Base-by-base conservation (phyloP, 2,329 filamentous ascomycete genomes). In the Drechslera avenae region DNA sequence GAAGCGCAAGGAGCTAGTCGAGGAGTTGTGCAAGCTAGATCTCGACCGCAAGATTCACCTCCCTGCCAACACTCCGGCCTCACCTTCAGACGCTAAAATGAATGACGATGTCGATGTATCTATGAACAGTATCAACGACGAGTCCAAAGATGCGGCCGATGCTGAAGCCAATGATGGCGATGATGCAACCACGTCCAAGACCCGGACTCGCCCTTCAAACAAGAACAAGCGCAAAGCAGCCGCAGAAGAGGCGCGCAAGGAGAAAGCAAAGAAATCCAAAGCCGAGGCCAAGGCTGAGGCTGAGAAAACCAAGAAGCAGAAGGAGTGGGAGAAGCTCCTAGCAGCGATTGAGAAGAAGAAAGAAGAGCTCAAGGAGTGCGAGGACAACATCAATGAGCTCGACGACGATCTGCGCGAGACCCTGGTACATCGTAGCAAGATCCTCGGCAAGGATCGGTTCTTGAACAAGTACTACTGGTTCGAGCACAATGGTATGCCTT, bases 401-500 rank as follows among this genome's bases (percentile, higher is more conserved):
- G 93, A 97, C 64, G 92, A 95, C 64, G 92, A 97, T 70, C 81
- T 99, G 37, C 89, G 94, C 44, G 93, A 97, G 75, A 91, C 92
- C 33, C 90, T 97, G 73, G 96, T 93, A 64, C 90, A 92, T 30
- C 87, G 94, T 55, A 96, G 92, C 14, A 87, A 90, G 56, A 86
- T 93, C 14, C 81, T 99, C 19, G 94, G 94, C 53, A 93, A 94
- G 72, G 94, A 99, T 75, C 86, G 94, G 36, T 99, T 96, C 79
- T 96, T 93, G 86, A 97, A 99, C 74, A 86, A 93, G 46, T 99
- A 97, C 75, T 97, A 95, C 79, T 99, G 94, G 93, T 97, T 97
- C 72, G 94, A 99, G 75, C 88, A 93, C 56, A 99, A 97, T 67
- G 94, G 92, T 18, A 97, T 97, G 92, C 94, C 94, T 0, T 96